Conservation (phyloP, 345 rosid species). For the Brassica incana region DNA sequence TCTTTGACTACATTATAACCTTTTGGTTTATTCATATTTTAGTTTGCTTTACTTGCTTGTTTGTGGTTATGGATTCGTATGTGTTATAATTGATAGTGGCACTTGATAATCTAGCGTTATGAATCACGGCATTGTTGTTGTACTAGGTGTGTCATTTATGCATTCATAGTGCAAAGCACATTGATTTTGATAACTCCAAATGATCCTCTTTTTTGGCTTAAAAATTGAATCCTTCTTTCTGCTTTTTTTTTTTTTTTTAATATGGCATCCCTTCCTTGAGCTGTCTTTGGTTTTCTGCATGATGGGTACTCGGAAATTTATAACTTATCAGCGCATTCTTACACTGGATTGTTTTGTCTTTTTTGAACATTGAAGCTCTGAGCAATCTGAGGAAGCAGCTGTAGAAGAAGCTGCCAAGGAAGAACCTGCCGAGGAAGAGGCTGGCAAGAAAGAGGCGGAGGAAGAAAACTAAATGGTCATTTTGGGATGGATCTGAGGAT, state of each 20-base stretch:
- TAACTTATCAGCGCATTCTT: neutral
- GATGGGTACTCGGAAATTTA: neutral
- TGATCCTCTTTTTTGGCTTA: neutral
- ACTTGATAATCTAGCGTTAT: neutral
- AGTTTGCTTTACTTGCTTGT: too few species aligned
- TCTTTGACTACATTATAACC: slow-evolving; percentile 36
- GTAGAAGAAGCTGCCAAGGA: slow-evolving; percentile 16
- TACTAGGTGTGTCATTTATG: neutral
- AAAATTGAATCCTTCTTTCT: neutral
- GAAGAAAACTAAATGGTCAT: slow-evolving; percentile 12
- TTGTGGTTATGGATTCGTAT: neutral
- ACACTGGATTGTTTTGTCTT: slow-evolving; percentile 3
- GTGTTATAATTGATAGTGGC: neutral
- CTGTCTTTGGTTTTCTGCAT: neutral
- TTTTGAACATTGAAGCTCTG: slow-evolving; percentile 26
- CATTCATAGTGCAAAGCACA: neutral
- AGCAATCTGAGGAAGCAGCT: slow-evolving; percentile 25
- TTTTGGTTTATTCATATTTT: neutral
- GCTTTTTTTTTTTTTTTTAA: neutral
- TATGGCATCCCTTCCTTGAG: neutral
- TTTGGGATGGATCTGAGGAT: slow-evolving; percentile 10
- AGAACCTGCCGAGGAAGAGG: slow-evolving; percentile 14
- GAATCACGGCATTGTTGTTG: slow-evolving; percentile 7
- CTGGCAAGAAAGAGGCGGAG: slow-evolving; percentile 1
- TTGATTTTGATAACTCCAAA: neutral